Conservation (phyloP, 805 yeast species). For the Ogataea neopini region DNA sequence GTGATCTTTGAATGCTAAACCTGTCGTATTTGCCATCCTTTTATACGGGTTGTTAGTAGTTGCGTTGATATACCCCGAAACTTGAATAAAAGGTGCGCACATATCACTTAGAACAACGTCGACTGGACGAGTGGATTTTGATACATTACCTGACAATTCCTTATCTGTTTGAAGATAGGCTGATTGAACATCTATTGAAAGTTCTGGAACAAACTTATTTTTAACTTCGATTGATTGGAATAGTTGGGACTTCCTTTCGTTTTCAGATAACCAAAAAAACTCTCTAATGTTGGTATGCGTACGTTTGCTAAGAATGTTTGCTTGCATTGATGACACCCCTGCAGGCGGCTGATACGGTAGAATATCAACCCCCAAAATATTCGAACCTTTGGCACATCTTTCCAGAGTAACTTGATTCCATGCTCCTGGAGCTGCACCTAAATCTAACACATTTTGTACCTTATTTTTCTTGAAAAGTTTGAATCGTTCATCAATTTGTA, state of each 20-base stretch:
- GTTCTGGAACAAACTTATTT: constrained; percentile 8
- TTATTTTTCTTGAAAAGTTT: constrained; percentile 44
- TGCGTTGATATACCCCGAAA: constrained; percentile 52
- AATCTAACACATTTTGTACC: constrained; percentile 59
- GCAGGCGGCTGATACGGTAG: constrained; percentile 75
- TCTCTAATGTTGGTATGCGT: constrained; percentile 60
- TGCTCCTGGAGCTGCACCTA: constrained; percentile 94
- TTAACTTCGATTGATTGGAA: constrained; percentile 21
- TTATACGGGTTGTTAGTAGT: constrained; percentile 76
- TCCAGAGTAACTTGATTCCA: constrained; percentile 86
- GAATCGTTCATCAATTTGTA: constrained; percentile 70
- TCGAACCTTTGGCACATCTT: constrained; percentile 49
- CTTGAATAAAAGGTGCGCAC: constrained; percentile 68
- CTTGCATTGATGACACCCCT: constrained; percentile 83
- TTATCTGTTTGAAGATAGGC: constrained; percentile 23
- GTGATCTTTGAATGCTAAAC: constrained; percentile 80
- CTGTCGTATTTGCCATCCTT: constrained; percentile 95
- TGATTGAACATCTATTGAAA: constrained; percentile 14
- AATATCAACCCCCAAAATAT: constrained; percentile 80
- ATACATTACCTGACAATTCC: constrained; percentile 12
- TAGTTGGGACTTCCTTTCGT: constrained; percentile 32
- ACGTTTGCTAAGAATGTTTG: constrained; percentile 69
- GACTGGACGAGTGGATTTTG: constrained; percentile 40
- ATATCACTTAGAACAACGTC: constrained; percentile 78
- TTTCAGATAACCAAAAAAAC: constrained; percentile 41